Conservation (phyloP, 1,139 yeast species). For the Debaryomyces sp. region DNA sequence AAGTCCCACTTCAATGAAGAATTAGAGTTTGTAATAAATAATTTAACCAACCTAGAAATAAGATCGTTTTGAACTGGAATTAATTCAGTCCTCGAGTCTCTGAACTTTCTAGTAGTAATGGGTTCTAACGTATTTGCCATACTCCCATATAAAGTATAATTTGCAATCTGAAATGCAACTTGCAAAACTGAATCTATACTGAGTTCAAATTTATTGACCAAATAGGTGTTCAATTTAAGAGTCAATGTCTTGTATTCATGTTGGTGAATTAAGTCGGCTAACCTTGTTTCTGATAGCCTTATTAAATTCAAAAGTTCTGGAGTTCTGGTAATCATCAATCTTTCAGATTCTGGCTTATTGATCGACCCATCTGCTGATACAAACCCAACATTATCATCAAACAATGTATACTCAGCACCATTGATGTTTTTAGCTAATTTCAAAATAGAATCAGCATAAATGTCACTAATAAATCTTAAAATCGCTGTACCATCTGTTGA, state of each 20-base stretch:
- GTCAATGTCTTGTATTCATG: conserved; percentile 57
- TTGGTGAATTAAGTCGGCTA: conserved; percentile 74
- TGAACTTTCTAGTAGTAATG: conserved; percentile 68
- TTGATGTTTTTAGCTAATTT: conserved; percentile 72
- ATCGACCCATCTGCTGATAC: conserved; percentile 37
- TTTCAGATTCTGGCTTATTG: conserved; percentile 44
- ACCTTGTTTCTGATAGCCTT: conserved; percentile 72
- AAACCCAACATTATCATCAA: conserved; percentile 46
- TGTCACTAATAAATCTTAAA: conserved; percentile 70
- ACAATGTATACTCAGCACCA: conserved; percentile 69
- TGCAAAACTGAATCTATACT: conserved; percentile 72
- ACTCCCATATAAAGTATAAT: conserved; percentile 73
- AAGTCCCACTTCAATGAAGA: conserved; percentile 51
- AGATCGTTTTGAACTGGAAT: conserved; percentile 63
- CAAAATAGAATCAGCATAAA: conserved; percentile 72
- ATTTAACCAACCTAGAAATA: conserved; percentile 57
- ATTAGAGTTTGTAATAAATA: conserved; percentile 57
- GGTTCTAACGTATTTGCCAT: conserved; percentile 72
- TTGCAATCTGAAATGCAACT: conserved; percentile 67
- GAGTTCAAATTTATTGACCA: conserved; percentile 53
- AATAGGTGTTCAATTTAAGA: conserved; percentile 45
- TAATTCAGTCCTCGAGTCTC: conserved; percentile 69
- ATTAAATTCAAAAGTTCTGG: conserved; percentile 49
- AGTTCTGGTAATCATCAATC: conserved; percentile 54
- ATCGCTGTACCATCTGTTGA: conserved; percentile 82